Conservation (phyloP, 768 basidiomycete species). For the Boletus edulis region DNA sequence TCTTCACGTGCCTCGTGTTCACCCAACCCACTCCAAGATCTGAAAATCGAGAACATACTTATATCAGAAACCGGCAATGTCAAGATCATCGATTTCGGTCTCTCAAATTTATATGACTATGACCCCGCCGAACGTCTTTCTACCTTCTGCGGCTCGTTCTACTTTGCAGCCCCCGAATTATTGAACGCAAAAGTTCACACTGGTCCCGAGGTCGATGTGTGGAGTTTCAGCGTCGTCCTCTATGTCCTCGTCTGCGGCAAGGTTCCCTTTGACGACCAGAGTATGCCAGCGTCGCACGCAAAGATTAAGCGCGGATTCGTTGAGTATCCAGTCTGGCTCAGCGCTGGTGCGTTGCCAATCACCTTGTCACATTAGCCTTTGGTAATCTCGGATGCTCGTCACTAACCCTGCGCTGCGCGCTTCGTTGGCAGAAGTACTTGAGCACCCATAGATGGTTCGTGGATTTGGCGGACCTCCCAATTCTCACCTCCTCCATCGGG, state of each 20-base stretch:
- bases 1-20: conserved; percentile 3
- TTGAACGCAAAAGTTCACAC: conserved; percentile 96
- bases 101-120: conserved; percentile 94
- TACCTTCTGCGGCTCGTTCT: conserved; percentile 96
- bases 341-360: conserved; percentile 60
- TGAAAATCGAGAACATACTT: conserved; percentile 99
- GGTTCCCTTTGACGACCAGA: conserved; percentile 98
- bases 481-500: conserved; percentile 83
- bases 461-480: conserved; percentile 80
- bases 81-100: conserved; percentile 99
- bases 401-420: conserved; percentile 88
- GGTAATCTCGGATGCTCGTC: conserved; percentile 77
- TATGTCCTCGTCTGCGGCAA: conserved; percentile 98
- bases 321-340: conserved; percentile 97
- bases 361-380: not conserved
- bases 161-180: conserved; percentile 97
- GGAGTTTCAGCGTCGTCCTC: conserved; percentile 98
- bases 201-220: conserved; percentile 97
- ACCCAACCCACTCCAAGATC: conserved; percentile 45
- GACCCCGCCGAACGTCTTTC: conserved; percentile 78
- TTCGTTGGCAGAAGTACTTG: conserved; percentile 77
- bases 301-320: conserved; percentile 98
- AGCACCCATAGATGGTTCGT: conserved; percentile 91
- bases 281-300: conserved; percentile 97
- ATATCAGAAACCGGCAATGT: conserved; percentile 98